Conservation (phyloP, 73 alveolate species). For the Diophrys appendiculata region DNA sequence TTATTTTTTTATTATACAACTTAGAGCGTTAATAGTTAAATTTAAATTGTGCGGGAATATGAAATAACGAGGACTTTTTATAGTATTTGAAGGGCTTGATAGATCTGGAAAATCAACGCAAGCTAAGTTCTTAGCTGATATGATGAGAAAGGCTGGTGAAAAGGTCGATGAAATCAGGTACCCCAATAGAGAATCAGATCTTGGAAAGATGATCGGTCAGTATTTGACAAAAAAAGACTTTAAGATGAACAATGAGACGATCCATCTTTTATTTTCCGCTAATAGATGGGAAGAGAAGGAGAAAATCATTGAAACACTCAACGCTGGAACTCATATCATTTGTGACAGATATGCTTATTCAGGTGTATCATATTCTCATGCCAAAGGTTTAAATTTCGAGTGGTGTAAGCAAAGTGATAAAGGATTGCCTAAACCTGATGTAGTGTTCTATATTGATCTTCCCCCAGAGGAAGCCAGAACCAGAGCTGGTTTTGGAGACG, state of each 20-base stretch:
- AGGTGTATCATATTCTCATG: conserved; percentile 90
- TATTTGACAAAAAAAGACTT: conserved; percentile 56
- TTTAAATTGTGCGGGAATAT: too few relatives aligned
- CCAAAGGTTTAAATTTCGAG: conserved; percentile 81
- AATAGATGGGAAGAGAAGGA: conserved; percentile 88
- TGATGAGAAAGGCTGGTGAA: conserved; percentile 2
- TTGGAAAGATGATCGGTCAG: conserved; percentile 70
- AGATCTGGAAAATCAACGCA: conserved; percentile 88
- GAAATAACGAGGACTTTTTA: conserved; percentile 73
- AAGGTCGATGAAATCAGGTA: conserved; percentile 10
- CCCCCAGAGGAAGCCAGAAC: conserved; percentile 45
- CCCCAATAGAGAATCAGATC: conserved; percentile 69
- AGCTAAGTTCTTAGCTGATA: conserved; percentile 36
- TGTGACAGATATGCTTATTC: conserved; percentile 89
- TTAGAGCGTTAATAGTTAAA: too few relatives aligned
- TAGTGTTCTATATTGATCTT: conserved; percentile 67
- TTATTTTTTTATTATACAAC: too few relatives aligned
- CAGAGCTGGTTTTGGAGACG: conserved; percentile 83
- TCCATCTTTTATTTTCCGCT: conserved; percentile 84
- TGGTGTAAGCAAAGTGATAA: conserved; percentile 83
- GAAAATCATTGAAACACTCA: conserved; percentile 37
- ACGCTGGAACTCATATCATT: conserved; percentile 65
- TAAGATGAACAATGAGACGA: conserved; percentile 75
- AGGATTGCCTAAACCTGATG: conserved; percentile 83
- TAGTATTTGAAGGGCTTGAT: conserved; percentile 91